Conservation (phyloP, 2,329 filamentous ascomycete genomes). For the Colletotrichum tamarilloi region DNA sequence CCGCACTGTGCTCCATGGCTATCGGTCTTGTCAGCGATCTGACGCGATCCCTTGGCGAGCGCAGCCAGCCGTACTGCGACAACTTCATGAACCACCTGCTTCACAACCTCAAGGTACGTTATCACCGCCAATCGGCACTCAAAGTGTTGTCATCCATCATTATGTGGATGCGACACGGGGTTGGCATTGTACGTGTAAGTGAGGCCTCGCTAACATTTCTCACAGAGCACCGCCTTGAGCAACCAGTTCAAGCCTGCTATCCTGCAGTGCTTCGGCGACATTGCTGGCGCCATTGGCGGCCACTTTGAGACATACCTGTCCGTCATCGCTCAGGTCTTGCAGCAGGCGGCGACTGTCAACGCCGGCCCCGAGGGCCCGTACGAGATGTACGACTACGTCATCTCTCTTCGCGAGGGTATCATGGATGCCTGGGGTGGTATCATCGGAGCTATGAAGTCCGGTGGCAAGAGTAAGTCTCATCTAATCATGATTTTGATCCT, state of each 20-base stretch:
- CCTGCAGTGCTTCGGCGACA: constrained; percentile 96
- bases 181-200: not conserved
- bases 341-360: constrained; percentile 89
- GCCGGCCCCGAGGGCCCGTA: constrained; percentile 84
- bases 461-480: constrained; percentile 73
- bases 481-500: constrained; percentile 27
- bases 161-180: constrained; percentile 10
- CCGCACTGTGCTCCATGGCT: constrained; percentile 93
- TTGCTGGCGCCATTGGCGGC: constrained; percentile 91
- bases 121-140: not conserved
- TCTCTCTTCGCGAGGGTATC: constrained; percentile 94
- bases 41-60: constrained; percentile 88
- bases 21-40: constrained; percentile 98
- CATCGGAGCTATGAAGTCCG: constrained; percentile 91
- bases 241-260: constrained; percentile 99
- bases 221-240: constrained; percentile 81
- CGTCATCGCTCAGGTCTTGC: constrained; percentile 92
- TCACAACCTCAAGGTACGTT: constrained; percentile 83
- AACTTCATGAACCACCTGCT: constrained; percentile 98
- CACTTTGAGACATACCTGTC: constrained; percentile 93
- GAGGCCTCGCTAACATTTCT: constrained; percentile 45
- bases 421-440: constrained; percentile 99
- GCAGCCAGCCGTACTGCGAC: constrained; percentile 95
- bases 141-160: constrained; percentile 27
- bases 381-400: constrained; percentile 97